Conservation (phyloP, 495 filamentous ascomycete genomes). For the Poronia punctata region DNA sequence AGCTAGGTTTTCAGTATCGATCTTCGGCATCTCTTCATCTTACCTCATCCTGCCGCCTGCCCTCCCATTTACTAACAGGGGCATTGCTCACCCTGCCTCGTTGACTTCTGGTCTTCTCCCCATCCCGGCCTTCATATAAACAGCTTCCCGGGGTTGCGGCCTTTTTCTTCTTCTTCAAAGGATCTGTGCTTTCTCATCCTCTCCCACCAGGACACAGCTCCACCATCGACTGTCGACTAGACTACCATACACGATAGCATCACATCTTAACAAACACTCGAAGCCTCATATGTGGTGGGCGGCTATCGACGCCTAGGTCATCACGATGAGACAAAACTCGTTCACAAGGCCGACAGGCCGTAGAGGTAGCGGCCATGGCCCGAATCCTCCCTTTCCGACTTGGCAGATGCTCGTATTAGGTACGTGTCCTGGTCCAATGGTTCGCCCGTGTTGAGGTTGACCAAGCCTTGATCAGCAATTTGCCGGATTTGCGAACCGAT, state of each 20-base stretch:
- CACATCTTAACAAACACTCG: neutral
- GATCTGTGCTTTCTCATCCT: too few relatives aligned
- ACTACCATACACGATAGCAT: too few relatives aligned
- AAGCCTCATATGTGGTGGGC: conserved; percentile 15
- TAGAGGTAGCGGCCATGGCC: conserved; percentile 9
- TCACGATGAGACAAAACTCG: conserved; percentile 20
- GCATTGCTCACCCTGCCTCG: conserved; percentile 3
- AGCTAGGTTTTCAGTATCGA: conserved; percentile 4
- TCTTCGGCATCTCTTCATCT: conserved; percentile 10
- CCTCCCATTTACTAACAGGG: conserved; percentile 3
- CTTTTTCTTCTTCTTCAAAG: too few relatives aligned
- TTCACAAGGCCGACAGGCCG: conserved; percentile 14
- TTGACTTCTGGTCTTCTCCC: too few relatives aligned
- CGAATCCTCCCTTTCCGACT: conserved; percentile 39
- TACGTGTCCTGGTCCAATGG: conserved; percentile 31
- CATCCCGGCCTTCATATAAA: too few relatives aligned
- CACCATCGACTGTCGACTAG: too few relatives aligned
- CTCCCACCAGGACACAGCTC: too few relatives aligned
- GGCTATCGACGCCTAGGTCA: conserved; percentile 2
- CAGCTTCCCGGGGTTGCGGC: too few relatives aligned
- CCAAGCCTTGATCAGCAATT: conserved; percentile 52
- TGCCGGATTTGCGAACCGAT: conserved; percentile 97
- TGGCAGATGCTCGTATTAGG: conserved; percentile 69
- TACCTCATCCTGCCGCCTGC: conserved; percentile 16
- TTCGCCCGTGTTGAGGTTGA: conserved; percentile 28